Conservation (phyloP, 2,329 filamentous ascomycete genomes). For the Blastomyces gilchristii region DNA sequence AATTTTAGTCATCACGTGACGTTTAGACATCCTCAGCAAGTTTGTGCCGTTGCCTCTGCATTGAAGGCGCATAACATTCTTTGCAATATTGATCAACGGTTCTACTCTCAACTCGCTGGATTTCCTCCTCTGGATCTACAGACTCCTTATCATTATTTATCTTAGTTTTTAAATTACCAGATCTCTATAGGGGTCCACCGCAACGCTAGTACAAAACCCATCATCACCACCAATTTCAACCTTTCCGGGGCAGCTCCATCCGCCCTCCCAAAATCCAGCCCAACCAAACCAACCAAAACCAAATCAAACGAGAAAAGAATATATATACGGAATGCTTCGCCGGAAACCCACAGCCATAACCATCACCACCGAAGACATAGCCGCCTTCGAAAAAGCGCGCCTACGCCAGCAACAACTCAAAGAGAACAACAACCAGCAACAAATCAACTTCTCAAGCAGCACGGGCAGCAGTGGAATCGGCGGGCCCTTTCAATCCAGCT, state of each 20-base stretch:
- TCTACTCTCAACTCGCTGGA: not conserved
- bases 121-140: not conserved
- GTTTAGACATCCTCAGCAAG: not conserved
- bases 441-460: conserved; percentile 4
- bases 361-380: conserved; percentile 40
- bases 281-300: not conserved
- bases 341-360: conserved; percentile 43
- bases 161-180: not conserved
- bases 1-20: conserved; percentile 4
- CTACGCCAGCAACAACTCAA: conserved; percentile 20
- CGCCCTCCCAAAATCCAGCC: not conserved
- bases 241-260: not conserved
- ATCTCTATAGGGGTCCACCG: not conserved
- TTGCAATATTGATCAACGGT: not conserved
- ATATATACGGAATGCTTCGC: conserved; percentile 34
- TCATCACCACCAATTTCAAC: not conserved
- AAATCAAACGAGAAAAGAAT: not conserved
- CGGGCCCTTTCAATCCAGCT: conserved; percentile 13
- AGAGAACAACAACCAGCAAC: conserved; percentile 13
- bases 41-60: not conserved
- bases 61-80: not conserved
- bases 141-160: not conserved
- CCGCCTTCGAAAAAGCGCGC: conserved; percentile 37
- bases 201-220: not conserved
- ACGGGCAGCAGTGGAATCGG: conserved; percentile 15